phyloP scores from a whole-genome alignment of 257 asterid species.

The Plantago elongata region DNA sequence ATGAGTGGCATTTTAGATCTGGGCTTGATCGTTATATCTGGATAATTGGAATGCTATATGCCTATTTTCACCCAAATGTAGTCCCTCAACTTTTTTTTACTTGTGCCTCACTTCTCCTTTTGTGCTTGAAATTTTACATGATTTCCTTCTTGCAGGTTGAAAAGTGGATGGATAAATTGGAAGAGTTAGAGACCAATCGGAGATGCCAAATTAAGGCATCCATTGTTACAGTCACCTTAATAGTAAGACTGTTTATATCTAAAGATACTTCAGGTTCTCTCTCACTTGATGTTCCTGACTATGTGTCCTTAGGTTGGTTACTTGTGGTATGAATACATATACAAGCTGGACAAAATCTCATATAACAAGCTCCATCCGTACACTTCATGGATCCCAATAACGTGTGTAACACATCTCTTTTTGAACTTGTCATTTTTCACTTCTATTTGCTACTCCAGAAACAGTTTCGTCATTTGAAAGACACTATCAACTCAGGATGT shows the following conservation, averaged over 20 bases:
- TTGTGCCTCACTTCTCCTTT: conserved; percentile 6
- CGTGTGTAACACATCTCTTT: conserved; percentile 41
- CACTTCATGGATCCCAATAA: conserved; percentile 98
- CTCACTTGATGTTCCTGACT: conserved; percentile 10
- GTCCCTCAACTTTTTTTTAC: conserved; percentile 11
- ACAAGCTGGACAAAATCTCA: conserved; percentile 84
- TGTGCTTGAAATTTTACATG: conserved; percentile 18
- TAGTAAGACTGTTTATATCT: conserved; percentile 38
- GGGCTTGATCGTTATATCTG: conserved; percentile 91
- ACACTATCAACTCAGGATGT: conserved; percentile 7
- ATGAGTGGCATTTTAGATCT: conserved; percentile 95
- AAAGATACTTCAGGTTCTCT: conserved; percentile 5
- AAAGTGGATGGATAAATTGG: conserved; percentile 96
- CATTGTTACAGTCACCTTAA: conserved; percentile 48
- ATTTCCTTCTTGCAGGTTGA: conserved; percentile 53
- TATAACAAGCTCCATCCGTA: conserved; percentile 95
- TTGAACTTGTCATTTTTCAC: not conserved
- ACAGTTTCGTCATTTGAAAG: conserved; percentile 7
- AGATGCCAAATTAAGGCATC: conserved; percentile 64
- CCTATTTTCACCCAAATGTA: conserved; percentile 82
- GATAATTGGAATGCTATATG: conserved; percentile 84
- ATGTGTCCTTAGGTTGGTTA: conserved; percentile 47
- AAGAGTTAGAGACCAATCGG: conserved; percentile 69
- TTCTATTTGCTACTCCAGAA: conserved; percentile 4
- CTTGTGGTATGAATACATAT: conserved; percentile 80